These are phyloP conservation scores for Populus davidiana DNA, from an alignment of 345 rosid genomes.

Conservation along the genomic window DNA sequence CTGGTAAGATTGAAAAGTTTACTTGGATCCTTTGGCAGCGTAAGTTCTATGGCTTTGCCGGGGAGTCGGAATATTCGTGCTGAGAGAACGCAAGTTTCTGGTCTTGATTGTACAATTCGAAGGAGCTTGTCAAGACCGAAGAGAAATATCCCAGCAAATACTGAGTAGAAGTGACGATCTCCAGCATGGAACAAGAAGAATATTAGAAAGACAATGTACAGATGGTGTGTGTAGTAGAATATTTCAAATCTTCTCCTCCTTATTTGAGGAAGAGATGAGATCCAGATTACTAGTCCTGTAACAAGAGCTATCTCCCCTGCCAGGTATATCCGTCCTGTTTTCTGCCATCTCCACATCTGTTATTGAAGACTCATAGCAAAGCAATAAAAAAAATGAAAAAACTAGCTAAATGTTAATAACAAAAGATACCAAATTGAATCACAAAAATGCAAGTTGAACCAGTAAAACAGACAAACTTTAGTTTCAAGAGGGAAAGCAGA, in stretches of 20 bases:
- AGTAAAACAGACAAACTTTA: background rate
- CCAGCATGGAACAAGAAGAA: conserved; percentile 83
- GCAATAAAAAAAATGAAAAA: background rate
- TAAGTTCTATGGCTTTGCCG: conserved; percentile 55
- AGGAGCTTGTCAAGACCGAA: conserved; percentile 73
- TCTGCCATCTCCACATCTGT: conserved; percentile 79
- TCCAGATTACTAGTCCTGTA: conserved; percentile 64
- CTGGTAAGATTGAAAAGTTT: conserved; percentile 9
- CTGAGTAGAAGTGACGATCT: conserved; percentile 73
- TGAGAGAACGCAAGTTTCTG: conserved; percentile 47
- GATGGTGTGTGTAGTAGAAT: conserved; percentile 76
- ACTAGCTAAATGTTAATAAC: background rate
- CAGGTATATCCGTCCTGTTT: conserved; percentile 65
- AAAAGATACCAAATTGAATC: background rate
- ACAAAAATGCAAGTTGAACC: background rate
- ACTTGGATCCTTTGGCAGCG: conserved; percentile 70
- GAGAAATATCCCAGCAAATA: conserved; percentile 72
- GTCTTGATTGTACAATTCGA: conserved; percentile 63
- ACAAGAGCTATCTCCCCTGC: conserved; percentile 68
- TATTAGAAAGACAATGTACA: conserved; percentile 59
- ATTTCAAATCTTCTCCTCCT: conserved; percentile 69
- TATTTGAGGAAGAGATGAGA: conserved; percentile 82
- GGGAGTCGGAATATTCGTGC: conserved; percentile 61
- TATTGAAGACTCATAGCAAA: background rate
- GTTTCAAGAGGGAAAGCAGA: background rate